Base-by-base conservation (phyloP, 257 asterid genomes). In the Penstemon davidsonii region DNA sequence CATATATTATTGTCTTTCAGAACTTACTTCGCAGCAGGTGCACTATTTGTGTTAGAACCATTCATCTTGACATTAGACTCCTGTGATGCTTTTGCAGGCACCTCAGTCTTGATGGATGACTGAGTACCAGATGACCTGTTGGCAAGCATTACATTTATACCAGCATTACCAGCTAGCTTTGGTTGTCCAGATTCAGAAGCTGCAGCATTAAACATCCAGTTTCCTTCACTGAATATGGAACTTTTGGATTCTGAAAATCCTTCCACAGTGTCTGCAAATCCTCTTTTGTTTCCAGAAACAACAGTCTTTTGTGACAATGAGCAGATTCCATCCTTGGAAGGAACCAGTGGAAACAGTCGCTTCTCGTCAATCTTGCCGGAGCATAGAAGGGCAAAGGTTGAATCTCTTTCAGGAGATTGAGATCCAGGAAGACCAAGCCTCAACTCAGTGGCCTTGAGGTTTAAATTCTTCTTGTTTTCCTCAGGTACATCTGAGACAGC, bases 401-500 rank as follows among this genome's bases (percentile, higher is more conserved):
- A 66, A 54, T 82, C 88, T 42, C 89, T 76, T 71, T 82, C 84
- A 0, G 96, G 93, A 60, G 95, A 91, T 55, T 85, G 95, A 25
- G 96, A 91, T 73, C 97, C 97, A 18, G 97, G 97, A 66, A 91
- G 96, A 63, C 96, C 92, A 71, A 91, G 96, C 83, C 87, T 86
- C 82, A 91, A 52, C 47, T 91, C 96, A 0, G 97, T 91, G 72
- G 95, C 95, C 61, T 83, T 86, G 41, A 91, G 80, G 73, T 86
- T 89, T 58, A 91, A 68, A 62, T 77, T 83, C 69, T 65, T 78
- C 73, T 86, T 83, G 47, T 71, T 74, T 62, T 74, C 87, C 61
- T 73, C 84, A 3, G 77, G 57, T 33, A 63, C 43, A 46, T 73
- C 49, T 0, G 89, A 69, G 38, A 76, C 72, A 0, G 72, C 67